phyloP scores from a whole-genome alignment of 306 rosid species.

The Cucumis cinereus region DNA sequence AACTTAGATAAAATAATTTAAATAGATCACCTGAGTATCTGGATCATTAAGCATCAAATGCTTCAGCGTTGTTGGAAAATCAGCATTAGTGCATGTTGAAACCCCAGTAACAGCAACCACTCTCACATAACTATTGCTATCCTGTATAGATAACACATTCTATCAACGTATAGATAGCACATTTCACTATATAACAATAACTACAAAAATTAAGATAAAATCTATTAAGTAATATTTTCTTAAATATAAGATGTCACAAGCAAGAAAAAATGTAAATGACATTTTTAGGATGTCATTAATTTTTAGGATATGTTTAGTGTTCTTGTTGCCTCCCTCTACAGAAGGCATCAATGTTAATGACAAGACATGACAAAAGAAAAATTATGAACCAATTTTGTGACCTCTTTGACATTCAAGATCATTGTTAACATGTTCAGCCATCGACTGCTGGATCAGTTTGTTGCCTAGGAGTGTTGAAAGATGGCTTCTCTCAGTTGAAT shows the following conservation, averaged over 20 bases:
- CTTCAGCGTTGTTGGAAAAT: constrained; percentile 67
- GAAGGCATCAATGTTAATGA: not conserved
- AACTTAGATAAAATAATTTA: not conserved
- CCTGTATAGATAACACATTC: too few species aligned
- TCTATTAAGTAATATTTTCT: too few species aligned
- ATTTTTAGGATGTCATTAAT: too few species aligned
- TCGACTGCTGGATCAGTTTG: not conserved
- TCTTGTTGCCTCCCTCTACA: not conserved
- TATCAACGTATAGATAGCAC: too few species aligned
- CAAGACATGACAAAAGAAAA: not conserved
- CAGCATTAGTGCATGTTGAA: constrained; percentile 82
- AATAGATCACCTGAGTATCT: constrained; percentile 67
- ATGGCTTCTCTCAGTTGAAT: not conserved
- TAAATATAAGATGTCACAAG: too few species aligned
- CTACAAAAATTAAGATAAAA: too few species aligned
- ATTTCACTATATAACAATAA: too few species aligned
- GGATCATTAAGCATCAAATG: constrained; percentile 76
- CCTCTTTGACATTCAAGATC: not conserved
- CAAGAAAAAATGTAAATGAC: too few species aligned
- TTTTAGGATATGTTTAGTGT: not conserved
- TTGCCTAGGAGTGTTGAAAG: not conserved
- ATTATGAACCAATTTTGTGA: not conserved
- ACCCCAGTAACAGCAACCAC: constrained; percentile 83
- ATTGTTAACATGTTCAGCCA: not conserved
- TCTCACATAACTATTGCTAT: constrained; percentile 77